phyloP scores from a whole-genome alignment of 495 filamentous ascomycete species.

The Pyrenopolyporus hunteri region DNA sequence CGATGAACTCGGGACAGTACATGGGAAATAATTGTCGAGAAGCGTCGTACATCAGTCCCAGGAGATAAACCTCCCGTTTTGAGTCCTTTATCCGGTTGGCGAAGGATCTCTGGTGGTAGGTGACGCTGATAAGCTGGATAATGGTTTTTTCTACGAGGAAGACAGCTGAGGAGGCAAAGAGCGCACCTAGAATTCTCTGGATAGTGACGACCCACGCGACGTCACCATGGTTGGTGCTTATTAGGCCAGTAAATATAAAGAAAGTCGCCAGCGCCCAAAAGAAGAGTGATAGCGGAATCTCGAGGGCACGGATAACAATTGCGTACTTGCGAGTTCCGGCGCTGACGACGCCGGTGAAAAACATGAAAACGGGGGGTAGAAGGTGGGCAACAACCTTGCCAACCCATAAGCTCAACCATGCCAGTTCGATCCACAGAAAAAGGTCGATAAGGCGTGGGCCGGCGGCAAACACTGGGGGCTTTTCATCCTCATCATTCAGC shows the following conservation, averaged over 20 bases:
- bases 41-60: constrained; percentile 86
- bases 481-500: constrained; percentile 5
- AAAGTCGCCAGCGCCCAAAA: constrained; percentile 82
- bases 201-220: constrained; percentile 57
- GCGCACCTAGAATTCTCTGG: constrained; percentile 74
- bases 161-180: constrained; percentile 77
- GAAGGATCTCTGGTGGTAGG: constrained; percentile 95
- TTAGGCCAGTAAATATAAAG: constrained; percentile 78
- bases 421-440: constrained; percentile 89
- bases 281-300: constrained; percentile 86
- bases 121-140: constrained; percentile 91
- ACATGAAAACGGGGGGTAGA: constrained; percentile 83
- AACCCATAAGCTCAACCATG: constrained; percentile 88
- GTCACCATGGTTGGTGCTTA: constrained; percentile 20
- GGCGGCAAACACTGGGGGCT: constrained; percentile 61
- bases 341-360: constrained; percentile 86
- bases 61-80: constrained; percentile 79
- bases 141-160: constrained; percentile 81
- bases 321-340: constrained; percentile 93
- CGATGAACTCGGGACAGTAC: constrained; percentile 86
- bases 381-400: constrained; percentile 81
- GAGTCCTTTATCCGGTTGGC: constrained; percentile 83
- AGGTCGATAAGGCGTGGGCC: constrained; percentile 74
- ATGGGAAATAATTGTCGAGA: constrained; percentile 86
- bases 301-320: constrained; percentile 74